A percentile compares a stretch with the other conserved stretches of the same genome.
Evolutionary conservation across 176 grass and related monocot species (phyloP).

Genomic region (Poa pratensis): DNA sequence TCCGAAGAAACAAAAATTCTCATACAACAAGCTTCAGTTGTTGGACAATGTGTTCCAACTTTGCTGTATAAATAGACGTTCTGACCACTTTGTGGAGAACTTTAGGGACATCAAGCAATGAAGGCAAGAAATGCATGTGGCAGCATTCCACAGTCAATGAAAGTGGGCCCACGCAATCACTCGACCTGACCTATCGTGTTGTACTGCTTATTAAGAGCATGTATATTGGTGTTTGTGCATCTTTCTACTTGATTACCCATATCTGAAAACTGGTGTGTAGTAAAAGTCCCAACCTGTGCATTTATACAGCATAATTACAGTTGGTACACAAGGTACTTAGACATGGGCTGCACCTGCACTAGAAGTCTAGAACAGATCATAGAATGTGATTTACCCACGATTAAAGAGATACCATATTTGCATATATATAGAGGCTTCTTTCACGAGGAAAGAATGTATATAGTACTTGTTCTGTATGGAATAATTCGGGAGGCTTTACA

Average conservation of each 20-base stretch:
- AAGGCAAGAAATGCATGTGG: neutral
- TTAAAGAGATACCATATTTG: neutral
- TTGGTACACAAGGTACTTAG: too few relatives aligned
- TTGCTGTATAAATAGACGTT: conserved; percentile 24
- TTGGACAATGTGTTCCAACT: neutral
- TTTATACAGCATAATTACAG: too few relatives aligned
- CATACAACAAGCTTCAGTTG: neutral
- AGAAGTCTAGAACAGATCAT: too few relatives aligned
- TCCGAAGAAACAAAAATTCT: neutral
- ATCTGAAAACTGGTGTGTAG: neutral
- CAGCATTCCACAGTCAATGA: conserved; percentile 3
- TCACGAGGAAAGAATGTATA: too few relatives aligned
- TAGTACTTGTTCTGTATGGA: neutral
- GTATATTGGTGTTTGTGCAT: neutral
- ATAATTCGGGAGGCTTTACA: neutral
- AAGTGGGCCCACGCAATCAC: neutral
- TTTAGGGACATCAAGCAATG: neutral
- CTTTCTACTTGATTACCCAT: neutral
- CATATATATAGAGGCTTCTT: neutral
- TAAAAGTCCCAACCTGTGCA: too few relatives aligned
- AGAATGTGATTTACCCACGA: neutral
- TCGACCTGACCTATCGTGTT: neutral
- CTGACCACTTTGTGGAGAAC: neutral
- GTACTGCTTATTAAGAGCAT: conserved; percentile 19
- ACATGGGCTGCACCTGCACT: neutral